These are phyloP conservation scores for Scheffersomyces parashehatae DNA, from an alignment of 1,139 yeast species.

Conservation along the genomic window DNA sequence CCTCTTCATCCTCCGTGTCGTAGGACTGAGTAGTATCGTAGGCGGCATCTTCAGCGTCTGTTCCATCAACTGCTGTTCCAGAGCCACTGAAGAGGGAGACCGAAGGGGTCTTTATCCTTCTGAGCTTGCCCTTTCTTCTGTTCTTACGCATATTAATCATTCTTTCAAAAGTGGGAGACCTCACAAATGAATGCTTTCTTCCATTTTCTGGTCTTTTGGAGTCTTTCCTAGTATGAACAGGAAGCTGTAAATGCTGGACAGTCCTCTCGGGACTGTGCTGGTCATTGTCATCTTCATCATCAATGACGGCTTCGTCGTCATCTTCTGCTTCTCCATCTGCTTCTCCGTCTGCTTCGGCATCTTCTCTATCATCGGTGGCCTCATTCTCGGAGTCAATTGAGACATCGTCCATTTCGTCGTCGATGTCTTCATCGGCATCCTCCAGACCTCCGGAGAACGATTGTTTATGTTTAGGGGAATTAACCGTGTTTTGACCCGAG, in stretches of 20 bases:
- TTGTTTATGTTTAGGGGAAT: neutral
- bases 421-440: constrained; percentile 11
- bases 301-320: constrained; percentile 15
- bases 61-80: constrained; percentile 1
- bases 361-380: constrained; percentile 12
- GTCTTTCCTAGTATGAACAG: constrained; percentile 5
- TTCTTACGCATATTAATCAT: constrained; percentile 11
- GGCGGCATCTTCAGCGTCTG: constrained; percentile 6
- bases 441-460: constrained; percentile 6
- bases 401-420: constrained; percentile 13
- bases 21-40: neutral
- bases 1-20: constrained; percentile 18
- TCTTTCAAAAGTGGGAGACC: constrained; percentile 48
- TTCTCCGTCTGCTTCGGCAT: constrained; percentile 14
- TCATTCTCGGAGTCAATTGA: constrained; percentile 23
- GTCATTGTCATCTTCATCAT: constrained; percentile 14
- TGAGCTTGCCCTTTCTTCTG: constrained; percentile 9
- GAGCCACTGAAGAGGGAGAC: neutral
- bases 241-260: too few species aligned
- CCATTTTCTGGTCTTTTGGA: constrained; percentile 47
- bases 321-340: constrained; percentile 9
- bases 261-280: too few species aligned
- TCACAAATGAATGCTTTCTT: constrained; percentile 19
- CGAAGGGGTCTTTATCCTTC: constrained; percentile 6
- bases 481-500: constrained; percentile 7